Evolutionary conservation across 176 grass and related monocot species (phyloP), one percentile per base, ranked within the genome.

Genomic region (Pharus latifolius): DNA sequence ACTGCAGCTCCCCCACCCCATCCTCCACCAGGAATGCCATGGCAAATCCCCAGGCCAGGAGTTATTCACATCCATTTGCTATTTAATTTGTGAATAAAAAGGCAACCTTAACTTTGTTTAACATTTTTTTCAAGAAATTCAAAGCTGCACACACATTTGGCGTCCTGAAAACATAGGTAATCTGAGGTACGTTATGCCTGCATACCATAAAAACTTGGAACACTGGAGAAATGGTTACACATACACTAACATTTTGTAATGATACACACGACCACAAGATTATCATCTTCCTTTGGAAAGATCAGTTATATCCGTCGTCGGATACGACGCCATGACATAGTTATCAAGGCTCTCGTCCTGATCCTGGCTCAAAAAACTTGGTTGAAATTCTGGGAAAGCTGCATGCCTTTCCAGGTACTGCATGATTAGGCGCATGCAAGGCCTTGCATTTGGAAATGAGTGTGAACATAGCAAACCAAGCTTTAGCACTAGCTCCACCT

Each of bases 1-100:
- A 85, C 69, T 88, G 58, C 23, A 98, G 75, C 70, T 76, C 78
- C 4, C 87, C 94, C 0, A 80, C 78, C 42, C 94, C 94, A 27
- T 98, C 69, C 18, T 93, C 75, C 44, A 93, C 94, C 18, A 93
- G 70, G 75, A 98, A 98, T 6, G 81, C 89, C 94, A 98, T 98
- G 78, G 94, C 94, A 23, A 91, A 80, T 6, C 89, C 94, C 94
- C 89, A 98, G 51, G 81, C 90, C n/a, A n/a, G n/a, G n/a, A n/a
- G 67, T 93, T 98, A 60, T 98, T 89, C 32, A 81, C 89, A 23
- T 97, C 93, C 10, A 90, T n/a, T n/a, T n/a, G n/a, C n/a, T n/a
- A n/a, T n/a, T n/a, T n/a, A n/a, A n/a, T n/a, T n/a, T n/a, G n/a
- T n/a, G n/a, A n/a, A n/a, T n/a, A n/a, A n/a, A n/a, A n/a, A n/a